Evolutionary conservation across 345 rosid species (phyloP).

Genomic region (Adansonia digitata): DNA sequence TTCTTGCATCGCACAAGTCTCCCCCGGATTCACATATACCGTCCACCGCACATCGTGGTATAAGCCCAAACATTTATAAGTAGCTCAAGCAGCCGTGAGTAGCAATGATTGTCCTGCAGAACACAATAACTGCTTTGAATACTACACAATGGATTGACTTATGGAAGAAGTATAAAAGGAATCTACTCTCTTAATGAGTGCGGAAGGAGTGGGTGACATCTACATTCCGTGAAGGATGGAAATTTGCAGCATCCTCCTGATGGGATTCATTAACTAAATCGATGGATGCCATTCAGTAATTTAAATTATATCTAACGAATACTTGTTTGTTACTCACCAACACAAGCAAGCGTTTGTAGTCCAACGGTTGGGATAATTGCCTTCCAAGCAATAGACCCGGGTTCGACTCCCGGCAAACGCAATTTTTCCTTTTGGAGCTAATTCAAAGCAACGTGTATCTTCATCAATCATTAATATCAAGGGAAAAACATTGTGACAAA

Average conservation of each 20-base stretch:
- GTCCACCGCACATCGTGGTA: constrained; percentile 84
- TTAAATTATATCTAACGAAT: too few species aligned
- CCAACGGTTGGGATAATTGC: constrained; percentile 99
- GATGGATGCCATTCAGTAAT: not conserved
- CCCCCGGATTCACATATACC: constrained; percentile 69
- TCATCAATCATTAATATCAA: too few species aligned
- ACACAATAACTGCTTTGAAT: not conserved
- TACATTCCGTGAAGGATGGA: not conserved
- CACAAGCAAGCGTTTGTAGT: constrained; percentile 87
- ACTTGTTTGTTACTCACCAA: too few species aligned
- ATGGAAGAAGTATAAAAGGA: not conserved
- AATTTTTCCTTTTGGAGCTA: too few species aligned
- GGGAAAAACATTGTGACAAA: too few species aligned
- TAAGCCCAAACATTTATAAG: constrained; percentile 94
- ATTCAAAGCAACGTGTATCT: too few species aligned
- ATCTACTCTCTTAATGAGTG: not conserved
- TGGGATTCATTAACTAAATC: not conserved
- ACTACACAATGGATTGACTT: not conserved
- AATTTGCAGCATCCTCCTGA: not conserved
- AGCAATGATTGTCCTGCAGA: constrained; percentile 87
- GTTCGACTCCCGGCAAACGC: constrained; percentile 82
- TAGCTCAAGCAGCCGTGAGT: constrained; percentile 82
- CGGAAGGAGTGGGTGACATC: not conserved
- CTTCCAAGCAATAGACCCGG: constrained; percentile 76
- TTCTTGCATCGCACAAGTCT: constrained; percentile 71